Evolutionary conservation across 2,329 filamentous ascomycete genomes (phyloP), one percentile per base, ranked within the genome.

Genomic region (Pseudogymnoascus sp.): DNA sequence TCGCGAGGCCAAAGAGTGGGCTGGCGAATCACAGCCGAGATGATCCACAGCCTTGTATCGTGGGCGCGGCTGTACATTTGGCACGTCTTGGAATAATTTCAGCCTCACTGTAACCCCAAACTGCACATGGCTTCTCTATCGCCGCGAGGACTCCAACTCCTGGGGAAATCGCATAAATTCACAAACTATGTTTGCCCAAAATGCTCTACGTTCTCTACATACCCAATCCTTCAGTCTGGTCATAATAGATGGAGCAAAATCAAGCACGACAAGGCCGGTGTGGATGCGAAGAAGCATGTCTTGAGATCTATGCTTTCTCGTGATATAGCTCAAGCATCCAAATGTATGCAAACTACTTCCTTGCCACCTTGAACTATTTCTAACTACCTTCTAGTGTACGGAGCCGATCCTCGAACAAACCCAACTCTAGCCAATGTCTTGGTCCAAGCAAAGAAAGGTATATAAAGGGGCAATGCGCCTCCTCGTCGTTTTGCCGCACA

Each of bases 171-270:
- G 9, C 49, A 18, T 23, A 61, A 41, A 60, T 38, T 31, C 33
- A 11, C 33, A 8, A 63, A 68, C 6, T 67, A 61, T 21, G 62
- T 68, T 11, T 72, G 67, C 61, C 61, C 64, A 28, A 63, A 65
- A 69, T 73, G 69, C 63, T 49, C 69, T 7, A 63, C 61, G 60
- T 72, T 81, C 67, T 85, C 82, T 67, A 75, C 74, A 40, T 74
- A 78, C 14, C 67, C 79, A 7, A 63, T 69, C 6, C 71, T 76
- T 12, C 75, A 77, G 65, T 87, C 88, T 23, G 92, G 92, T 12
- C 92, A 96, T 77, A 96, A 88, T 75, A 89, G 92, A 74, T 99
- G 95, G 95, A 92, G 91, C 63, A 96, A 95, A 71, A 97, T 97
- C 77, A 90, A 88, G 72, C 95, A 97, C 75, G 91, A 95, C 75